Base-by-base conservation (phyloP, 805 yeast genomes). In the Wickerhamomyces mucosus region DNA sequence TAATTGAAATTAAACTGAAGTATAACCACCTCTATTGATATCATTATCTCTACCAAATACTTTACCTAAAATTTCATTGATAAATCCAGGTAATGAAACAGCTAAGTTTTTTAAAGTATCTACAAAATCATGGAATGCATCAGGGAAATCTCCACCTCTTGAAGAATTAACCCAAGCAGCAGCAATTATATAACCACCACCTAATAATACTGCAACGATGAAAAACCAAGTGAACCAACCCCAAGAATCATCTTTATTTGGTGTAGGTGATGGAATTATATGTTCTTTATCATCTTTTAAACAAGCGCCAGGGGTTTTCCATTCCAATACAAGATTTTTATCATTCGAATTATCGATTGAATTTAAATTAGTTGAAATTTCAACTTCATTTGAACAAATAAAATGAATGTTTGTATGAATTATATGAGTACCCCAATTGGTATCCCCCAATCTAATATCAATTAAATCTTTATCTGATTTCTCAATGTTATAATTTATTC, bases 211-310 rank as follows among this genome's bases (percentile, higher is more conserved):
- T 41, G 78, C 56, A 37, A 86, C 58, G 43, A 88, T 76, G 50
- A 88, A 83, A 8, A 85, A 48, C 77, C 89, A 83, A 3, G 86
- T 72, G 51, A 88, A 72, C 68, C 88, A 72, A 32, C 94, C 92
- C 78, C 89, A 75, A 29, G 74, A 62, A 19, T 52, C 52, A 30
- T 53, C 48, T 4, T 43, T 44, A 12, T 53, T 43, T 15, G 47
- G 40, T 23, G 51, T 22, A 2, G 28, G 27, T 19, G 50, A 48
- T n/a, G 44, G 39, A 7, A 37, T 56, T 38, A 48, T 40, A 5
- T 23, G 26, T 9, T 42, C 43, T n/a, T 51, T 43, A 14, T 48
- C 41, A 8, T 42, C 38, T 33, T 58, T 59, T 32, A 56, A 33
- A 45, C 75, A 68, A 2, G 69, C 70, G 12, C 58, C 58, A 8